Percentiles rank a stretch among this genome's conserved stretches.
Evolutionary conservation across 2,329 filamentous ascomycete species (phyloP).

Genomic region (Sphaerulina populicola): DNA sequence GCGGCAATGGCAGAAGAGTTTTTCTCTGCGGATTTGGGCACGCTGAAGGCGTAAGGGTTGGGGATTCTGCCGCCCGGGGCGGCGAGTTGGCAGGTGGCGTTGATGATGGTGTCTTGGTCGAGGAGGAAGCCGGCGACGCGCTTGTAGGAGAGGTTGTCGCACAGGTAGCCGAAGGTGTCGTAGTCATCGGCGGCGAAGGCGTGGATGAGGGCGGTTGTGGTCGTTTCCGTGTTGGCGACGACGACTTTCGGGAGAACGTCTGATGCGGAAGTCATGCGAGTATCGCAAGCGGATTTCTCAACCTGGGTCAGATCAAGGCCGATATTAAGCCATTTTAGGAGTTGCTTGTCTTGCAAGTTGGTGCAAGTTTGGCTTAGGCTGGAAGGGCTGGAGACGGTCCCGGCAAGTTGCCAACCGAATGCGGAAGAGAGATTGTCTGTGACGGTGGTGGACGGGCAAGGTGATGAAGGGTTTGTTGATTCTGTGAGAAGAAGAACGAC

Average conservation of each 20-base stretch:
- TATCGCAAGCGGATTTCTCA: constrained; percentile 20
- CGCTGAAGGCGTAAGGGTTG: constrained; percentile 10
- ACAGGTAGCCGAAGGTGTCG: constrained; percentile 21
- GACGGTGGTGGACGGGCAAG: constrained; percentile 9
- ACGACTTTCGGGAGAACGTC: constrained; percentile 17
- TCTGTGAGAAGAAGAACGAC: background rate
- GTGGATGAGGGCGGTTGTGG: constrained; percentile 22
- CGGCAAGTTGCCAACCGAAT: constrained; percentile 29
- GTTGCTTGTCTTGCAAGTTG: constrained; percentile 16
- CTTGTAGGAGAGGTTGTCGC: constrained; percentile 21
- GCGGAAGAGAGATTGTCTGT: constrained; percentile 23
- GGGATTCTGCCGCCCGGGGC: constrained; percentile 3
- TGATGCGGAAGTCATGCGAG: constrained; percentile 12
- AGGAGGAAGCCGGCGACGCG: constrained; percentile 22
- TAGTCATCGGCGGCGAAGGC: constrained; percentile 20
- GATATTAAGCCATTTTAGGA: constrained; percentile 18
- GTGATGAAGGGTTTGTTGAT: constrained; percentile 1
- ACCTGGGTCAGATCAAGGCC: constrained; percentile 20
- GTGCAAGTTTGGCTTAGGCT: constrained; percentile 21
- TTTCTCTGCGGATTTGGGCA: background rate
- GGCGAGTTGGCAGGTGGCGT: constrained; percentile 18
- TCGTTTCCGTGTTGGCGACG: constrained; percentile 21
- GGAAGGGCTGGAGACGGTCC: constrained; percentile 17
- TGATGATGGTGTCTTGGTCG: constrained; percentile 15
- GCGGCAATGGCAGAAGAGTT: constrained; percentile 12